These are phyloP conservation scores for Bremia lactucae DNA, from an alignment of 352 stramenopile species.

Conservation along the genomic window DNA sequence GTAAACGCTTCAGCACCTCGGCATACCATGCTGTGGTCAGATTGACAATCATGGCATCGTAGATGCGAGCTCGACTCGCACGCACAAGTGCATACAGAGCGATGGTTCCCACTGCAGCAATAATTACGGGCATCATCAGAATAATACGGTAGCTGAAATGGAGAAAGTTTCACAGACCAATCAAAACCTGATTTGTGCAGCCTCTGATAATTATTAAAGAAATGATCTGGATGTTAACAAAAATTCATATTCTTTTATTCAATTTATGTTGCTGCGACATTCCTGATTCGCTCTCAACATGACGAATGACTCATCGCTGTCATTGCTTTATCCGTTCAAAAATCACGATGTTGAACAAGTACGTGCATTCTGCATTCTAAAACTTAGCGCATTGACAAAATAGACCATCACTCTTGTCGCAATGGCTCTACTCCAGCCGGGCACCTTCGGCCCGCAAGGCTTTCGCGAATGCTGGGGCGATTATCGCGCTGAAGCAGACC, in stretches of 20 bases:
- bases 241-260: too few relatives aligned
- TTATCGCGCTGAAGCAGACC: slow-evolving; percentile 67
- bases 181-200: too few relatives aligned
- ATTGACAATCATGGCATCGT: slow-evolving; percentile 80
- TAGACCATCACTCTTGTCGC: slow-evolving; percentile 4
- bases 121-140: too few relatives aligned
- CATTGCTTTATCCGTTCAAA: not conserved
- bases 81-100: slow-evolving; percentile 46
- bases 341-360: slow-evolving; percentile 2
- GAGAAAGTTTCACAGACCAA: too few relatives aligned
- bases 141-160: too few relatives aligned
- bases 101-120: too few relatives aligned
- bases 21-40: slow-evolving; percentile 87
- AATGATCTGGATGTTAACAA: too few relatives aligned
- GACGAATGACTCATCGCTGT: not conserved
- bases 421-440: slow-evolving; percentile 10
- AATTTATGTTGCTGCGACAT: too few relatives aligned
- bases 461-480: slow-evolving; percentile 93
- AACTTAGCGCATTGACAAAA: too few relatives aligned
- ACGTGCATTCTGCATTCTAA: not conserved
- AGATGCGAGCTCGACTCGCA: slow-evolving; percentile 61
- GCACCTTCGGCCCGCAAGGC: slow-evolving; percentile 48
- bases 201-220: too few relatives aligned
- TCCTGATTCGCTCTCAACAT: too few relatives aligned
- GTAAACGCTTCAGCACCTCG: slow-evolving; percentile 58